Evolutionary conservation across 2,329 filamentous ascomycete species (phyloP).

Genomic region (Microdochium paspali): DNA sequence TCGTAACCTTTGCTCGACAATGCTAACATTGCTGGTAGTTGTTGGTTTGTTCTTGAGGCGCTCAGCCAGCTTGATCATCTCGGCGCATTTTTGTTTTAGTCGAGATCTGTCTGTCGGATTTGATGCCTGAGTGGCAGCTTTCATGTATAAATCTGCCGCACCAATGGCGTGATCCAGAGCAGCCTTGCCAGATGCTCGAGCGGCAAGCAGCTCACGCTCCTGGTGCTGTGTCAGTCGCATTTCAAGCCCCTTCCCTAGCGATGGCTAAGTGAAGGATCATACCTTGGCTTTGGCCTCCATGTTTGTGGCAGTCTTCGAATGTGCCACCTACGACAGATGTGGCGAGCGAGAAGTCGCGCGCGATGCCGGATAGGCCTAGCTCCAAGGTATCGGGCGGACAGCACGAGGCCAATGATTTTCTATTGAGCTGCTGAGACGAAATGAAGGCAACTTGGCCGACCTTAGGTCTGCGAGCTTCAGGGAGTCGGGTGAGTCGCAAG

Average conservation of each 20-base stretch:
- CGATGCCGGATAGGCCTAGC: no score
- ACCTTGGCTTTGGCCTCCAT: constrained; percentile 40
- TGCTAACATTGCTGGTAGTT: constrained; percentile 9
- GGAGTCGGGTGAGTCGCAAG: no score
- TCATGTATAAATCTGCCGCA: constrained; percentile 75
- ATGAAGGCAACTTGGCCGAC: no score
- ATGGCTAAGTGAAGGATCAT: constrained; percentile 3
- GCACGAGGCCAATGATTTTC: no score
- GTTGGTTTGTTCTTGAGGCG: constrained; percentile 49
- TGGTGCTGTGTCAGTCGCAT: constrained; percentile 16
- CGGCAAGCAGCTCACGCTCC: constrained; percentile 37
- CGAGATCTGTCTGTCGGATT: constrained; percentile 52
- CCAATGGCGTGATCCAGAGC: constrained; percentile 68
- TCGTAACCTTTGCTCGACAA: constrained; percentile 15
- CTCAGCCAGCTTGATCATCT: constrained; percentile 65
- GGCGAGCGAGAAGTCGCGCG: no score
- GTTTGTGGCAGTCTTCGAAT: neutral
- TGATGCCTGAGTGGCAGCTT: constrained; percentile 55
- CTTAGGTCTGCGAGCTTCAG: no score
- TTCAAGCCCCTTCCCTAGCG: neutral
- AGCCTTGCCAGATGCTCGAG: constrained; percentile 44
- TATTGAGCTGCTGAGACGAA: no score
- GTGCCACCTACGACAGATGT: neutral
- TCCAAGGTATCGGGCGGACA: no score
- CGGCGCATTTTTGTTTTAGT: constrained; percentile 59